Conservation (phyloP, 768 basidiomycete genomes). For the Lentinula lateritia region DNA sequence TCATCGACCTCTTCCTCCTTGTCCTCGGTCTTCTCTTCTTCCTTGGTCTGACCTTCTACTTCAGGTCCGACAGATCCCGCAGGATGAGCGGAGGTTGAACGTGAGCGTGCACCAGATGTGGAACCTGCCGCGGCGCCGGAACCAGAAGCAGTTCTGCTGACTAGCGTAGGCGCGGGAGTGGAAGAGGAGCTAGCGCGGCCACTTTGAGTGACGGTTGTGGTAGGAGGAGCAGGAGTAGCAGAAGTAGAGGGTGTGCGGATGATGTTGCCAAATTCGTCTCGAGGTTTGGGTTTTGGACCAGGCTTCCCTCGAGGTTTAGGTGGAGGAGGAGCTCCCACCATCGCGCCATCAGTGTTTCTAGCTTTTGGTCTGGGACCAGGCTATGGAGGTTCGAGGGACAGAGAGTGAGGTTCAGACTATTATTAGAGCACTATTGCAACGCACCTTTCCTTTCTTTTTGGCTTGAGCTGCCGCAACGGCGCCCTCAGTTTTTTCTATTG, state of each 20-base stretch:
- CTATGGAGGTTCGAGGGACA: conserved; percentile 10
- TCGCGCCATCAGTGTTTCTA: conserved; percentile 19
- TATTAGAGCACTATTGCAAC: not conserved
- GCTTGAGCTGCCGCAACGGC: not conserved
- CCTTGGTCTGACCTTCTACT: conserved; percentile 29
- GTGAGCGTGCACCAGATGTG: conserved; percentile 45
- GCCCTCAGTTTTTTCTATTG: conserved; percentile 3
- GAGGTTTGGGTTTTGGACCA: conserved; percentile 13
- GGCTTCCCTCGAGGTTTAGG: conserved; percentile 12
- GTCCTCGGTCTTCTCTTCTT: conserved; percentile 40
- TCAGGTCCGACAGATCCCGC: conserved; percentile 33
- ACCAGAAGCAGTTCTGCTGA: conserved; percentile 11
- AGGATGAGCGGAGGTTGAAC: conserved; percentile 69
- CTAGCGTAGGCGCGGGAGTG: conserved; percentile 10
- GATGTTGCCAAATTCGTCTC: conserved; percentile 7
- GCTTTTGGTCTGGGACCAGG: conserved; percentile 28
- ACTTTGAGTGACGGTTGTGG: not conserved
- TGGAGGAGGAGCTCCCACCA: conserved; percentile 11
- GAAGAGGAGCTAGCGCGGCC: conserved; percentile 11
- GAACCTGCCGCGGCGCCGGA: conserved; percentile 19
- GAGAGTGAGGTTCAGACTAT: not conserved
- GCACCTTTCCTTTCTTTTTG: conserved; percentile 18
- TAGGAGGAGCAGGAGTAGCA: conserved; percentile 12
- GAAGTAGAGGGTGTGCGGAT: conserved; percentile 9
- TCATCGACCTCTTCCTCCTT: conserved; percentile 50